Percentiles rank a stretch among this genome's conserved stretches.
Evolutionary conservation across 169 alveolate species (phyloP).

Genomic region (Cryptosporidium andersoni): DNA sequence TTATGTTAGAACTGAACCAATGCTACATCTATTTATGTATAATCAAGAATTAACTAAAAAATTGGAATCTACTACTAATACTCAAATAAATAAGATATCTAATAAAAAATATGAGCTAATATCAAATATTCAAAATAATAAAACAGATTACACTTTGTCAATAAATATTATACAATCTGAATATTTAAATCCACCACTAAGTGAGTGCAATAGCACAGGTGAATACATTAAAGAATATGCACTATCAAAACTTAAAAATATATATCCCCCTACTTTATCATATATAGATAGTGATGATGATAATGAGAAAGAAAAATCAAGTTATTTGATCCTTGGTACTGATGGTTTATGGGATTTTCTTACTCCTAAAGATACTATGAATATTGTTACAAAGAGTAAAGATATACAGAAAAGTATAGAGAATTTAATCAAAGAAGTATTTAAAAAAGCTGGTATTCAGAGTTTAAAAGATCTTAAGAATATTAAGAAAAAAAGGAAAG

Average conservation of each 20-base stretch:
- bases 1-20: constrained; percentile 60
- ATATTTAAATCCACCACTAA: constrained; percentile 6
- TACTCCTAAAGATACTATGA: constrained; percentile 48
- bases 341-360: constrained; percentile 70
- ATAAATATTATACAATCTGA: constrained; percentile 22
- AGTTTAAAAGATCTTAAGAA: constrained; percentile 46
- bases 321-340: constrained; percentile 39
- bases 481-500: constrained; percentile 58
- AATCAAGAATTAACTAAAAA: constrained; percentile 1
- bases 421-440: constrained; percentile 22
- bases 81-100: constrained; percentile 20
- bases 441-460: constrained; percentile 34
- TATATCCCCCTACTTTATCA: background rate
- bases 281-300: background rate
- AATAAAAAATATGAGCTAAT: constrained; percentile 17
- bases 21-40: constrained; percentile 40
- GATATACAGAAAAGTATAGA: constrained; percentile 1
- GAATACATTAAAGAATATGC: constrained; percentile 36
- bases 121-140: constrained; percentile 1
- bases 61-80: constrained; percentile 10
- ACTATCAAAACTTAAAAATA: constrained; percentile 16
- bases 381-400: constrained; percentile 11
- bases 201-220: constrained; percentile 11
- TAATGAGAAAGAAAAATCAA: constrained; percentile 4
- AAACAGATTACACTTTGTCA: background rate